Evolutionary conservation across 129 eudicot genomes (phyloP), one percentile per base, ranked within the genome.

Genomic region (Artemisia argyi): DNA sequence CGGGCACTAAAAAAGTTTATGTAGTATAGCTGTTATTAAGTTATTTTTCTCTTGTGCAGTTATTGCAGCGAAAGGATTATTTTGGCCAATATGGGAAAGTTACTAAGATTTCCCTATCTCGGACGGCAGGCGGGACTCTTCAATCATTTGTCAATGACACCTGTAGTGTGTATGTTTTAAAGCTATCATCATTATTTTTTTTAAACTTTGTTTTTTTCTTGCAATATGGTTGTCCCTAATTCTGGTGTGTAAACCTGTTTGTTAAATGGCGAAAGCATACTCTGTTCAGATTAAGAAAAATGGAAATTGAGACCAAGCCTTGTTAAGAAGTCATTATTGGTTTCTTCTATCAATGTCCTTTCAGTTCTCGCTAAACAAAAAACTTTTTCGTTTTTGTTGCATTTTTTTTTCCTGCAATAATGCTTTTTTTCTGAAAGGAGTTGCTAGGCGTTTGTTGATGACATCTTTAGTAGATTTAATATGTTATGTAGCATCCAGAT

Each of bases 81-180:
- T 89, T 89, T 81, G 96, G 96, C 49, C 91, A 83, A 73, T 89
- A 89, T 73, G 96, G 96, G 71, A 85, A 85, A 67, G 83, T 89
- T 49, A 69, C 91, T 3, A 89, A 89, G 71, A 71, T 89, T 64
- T 83, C 96, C 52, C 84, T 89, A 28, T 89, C 96, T 66, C 79
- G 96, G 66, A 89, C 87, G 20, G 87, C 91, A 54, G 85, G 91
- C 57, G 96, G 96, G 75, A 79, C 85, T 53, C 74, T 89, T 73
- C 91, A 89, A 68, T 91, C 86, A 60, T 85, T 83, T 79, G 71
- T 77, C 51, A 83, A 89, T 76, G 96, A 89, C 59, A 83, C 87
- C 15, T 89, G 96, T 73, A 89, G 91, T 64, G 87, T 85, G 91
- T 89, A 82, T 73, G 96, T 83, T 66, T 26, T n/a, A 60, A 32